Evolutionary conservation across 768 basidiomycete genomes (phyloP).

Genomic region (Aureoboletus auriporus): DNA sequence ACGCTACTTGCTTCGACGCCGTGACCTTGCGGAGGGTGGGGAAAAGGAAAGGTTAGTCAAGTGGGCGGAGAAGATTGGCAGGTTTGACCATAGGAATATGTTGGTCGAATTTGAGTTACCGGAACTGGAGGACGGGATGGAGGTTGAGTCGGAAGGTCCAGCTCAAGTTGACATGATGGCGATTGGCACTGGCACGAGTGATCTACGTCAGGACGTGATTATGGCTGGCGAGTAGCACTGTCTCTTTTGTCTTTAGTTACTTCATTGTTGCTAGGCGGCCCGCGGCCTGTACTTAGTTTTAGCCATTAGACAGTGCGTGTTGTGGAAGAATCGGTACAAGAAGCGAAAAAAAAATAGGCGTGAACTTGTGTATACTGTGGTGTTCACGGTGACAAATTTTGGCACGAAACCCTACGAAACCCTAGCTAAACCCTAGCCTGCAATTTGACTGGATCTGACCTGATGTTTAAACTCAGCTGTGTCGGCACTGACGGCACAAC

Average conservation of each 20-base stretch:
- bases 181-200: neutral
- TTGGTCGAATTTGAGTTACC: slow-evolving; percentile 15
- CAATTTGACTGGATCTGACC: no score
- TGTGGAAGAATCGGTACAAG: no score
- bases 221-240: slow-evolving; percentile 4
- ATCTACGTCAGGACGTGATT: slow-evolving; percentile 1
- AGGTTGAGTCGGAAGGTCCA: neutral
- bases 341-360: no score
- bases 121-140: slow-evolving; percentile 9
- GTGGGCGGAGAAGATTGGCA: slow-evolving; percentile 18
- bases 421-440: no score
- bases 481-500: no score
- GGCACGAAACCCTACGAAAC: no score
- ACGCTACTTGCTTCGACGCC: slow-evolving; percentile 21
- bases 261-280: no score
- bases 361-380: no score
- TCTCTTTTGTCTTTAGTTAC: neutral
- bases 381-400: no score
- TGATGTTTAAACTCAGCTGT: no score
- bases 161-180: neutral
- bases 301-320: no score
- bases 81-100: slow-evolving; percentile 22
- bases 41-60: slow-evolving; percentile 11
- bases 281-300: no score
- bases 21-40: slow-evolving; percentile 16